Evolutionary conservation across 495 filamentous ascomycete species (phyloP).

Genomic region (Aspergillus egyptiacus): DNA sequence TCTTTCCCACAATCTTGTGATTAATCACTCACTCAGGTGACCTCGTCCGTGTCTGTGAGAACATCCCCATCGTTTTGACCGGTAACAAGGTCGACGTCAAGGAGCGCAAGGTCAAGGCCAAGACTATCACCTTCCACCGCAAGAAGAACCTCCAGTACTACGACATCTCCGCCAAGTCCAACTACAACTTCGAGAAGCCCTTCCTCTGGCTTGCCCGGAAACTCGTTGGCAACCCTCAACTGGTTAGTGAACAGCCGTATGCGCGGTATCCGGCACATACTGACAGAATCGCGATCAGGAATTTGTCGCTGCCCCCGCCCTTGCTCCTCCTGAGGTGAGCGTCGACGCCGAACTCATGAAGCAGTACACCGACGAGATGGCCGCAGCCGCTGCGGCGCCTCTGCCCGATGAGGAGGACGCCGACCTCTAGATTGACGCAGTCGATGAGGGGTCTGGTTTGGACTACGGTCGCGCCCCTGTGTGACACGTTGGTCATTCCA

Average conservation of each 20-base stretch:
- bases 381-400: slow-evolving; percentile 70
- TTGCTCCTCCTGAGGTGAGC: slow-evolving; percentile 85
- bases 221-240: slow-evolving; percentile 84
- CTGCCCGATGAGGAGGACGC: slow-evolving; percentile 95
- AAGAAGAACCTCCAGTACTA: slow-evolving; percentile 99
- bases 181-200: slow-evolving; percentile 99
- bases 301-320: slow-evolving; percentile 91
- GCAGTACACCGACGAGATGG: slow-evolving; percentile 85
- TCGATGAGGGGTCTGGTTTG: slow-evolving; percentile 19
- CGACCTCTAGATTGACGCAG: slow-evolving; percentile 49
- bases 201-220: slow-evolving; percentile 99
- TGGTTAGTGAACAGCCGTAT: slow-evolving; percentile 54
- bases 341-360: slow-evolving; percentile 78
- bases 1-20: neutral
- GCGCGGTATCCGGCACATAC: neutral
- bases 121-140: slow-evolving; percentile 99
- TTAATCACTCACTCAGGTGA: slow-evolving; percentile 60
- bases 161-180: slow-evolving; percentile 99
- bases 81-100: slow-evolving; percentile 99
- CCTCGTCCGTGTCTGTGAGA: slow-evolving; percentile 98
- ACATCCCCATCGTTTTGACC: slow-evolving; percentile 95
- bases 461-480: slow-evolving; percentile 1
- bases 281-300: slow-evolving; percentile 52
- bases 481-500: slow-evolving; percentile 10
- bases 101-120: slow-evolving; percentile 99